Evolutionary conservation across 805 yeast species (phyloP).

Genomic region (Starmerella stigmatis): DNA sequence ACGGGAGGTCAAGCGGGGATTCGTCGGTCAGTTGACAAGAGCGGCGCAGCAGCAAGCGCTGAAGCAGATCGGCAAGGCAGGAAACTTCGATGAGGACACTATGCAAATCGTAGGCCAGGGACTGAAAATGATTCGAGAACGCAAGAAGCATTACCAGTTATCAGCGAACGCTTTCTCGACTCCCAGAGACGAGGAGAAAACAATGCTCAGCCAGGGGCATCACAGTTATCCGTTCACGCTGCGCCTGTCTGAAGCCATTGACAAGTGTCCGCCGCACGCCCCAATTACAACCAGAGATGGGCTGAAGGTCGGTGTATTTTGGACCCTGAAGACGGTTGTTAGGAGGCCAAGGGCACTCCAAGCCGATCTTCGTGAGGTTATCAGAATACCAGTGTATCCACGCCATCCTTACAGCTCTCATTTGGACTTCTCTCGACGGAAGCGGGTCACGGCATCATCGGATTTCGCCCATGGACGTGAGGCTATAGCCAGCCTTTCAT

Average conservation of each 20-base stretch:
- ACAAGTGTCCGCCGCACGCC: slow-evolving; percentile 9
- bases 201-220: slow-evolving; percentile 6
- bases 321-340: slow-evolving; percentile 9
- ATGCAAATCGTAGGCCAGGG: not conserved
- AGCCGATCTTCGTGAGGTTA: slow-evolving; percentile 4
- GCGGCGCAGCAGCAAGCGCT: not conserved
- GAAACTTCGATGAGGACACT: not conserved
- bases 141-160: not conserved
- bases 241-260: slow-evolving; percentile 2
- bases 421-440: not conserved
- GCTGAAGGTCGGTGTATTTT: slow-evolving; percentile 4
- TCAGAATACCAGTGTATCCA: not conserved
- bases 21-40: not conserved
- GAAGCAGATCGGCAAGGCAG: slow-evolving; percentile 4
- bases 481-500: not conserved
- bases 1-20: too few relatives aligned
- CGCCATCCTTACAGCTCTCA: too few relatives aligned
- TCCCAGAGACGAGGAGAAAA: not conserved
- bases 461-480: not conserved
- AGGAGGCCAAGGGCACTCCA: not conserved
- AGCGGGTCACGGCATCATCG: not conserved
- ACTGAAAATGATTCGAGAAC: not conserved
- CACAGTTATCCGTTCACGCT: slow-evolving; percentile 10
- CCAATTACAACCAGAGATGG: not conserved
- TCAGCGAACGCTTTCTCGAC: not conserved